A percentile compares a stretch with the other conserved stretches of the same genome.
Conservation (phyloP, 768 basidiomycete species). For the Pulveroboletus sp. region DNA sequence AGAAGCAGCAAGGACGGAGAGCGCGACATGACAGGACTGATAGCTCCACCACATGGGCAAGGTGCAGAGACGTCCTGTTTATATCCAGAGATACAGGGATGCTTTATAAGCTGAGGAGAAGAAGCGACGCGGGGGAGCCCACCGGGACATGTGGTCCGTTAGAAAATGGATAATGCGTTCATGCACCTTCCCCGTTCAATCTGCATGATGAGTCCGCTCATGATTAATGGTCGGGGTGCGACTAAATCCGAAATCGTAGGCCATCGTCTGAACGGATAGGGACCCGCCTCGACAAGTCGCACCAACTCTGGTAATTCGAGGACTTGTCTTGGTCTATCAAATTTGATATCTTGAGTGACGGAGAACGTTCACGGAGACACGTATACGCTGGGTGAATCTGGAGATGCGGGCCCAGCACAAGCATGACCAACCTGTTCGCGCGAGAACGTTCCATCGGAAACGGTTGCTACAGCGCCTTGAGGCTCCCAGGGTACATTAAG, state of each 20-base stretch:
- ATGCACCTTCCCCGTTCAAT: constrained; percentile 15
- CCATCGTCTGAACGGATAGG: background rate
- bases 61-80: background rate
- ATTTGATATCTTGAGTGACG: background rate
- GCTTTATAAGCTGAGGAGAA: background rate
- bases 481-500: background rate
- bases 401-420: background rate
- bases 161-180: background rate
- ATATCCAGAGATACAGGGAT: background rate
- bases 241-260: no score
- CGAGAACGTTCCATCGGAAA: constrained; percentile 1
- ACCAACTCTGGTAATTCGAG: background rate
- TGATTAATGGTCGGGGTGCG: background rate
- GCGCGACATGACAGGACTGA: constrained; percentile 12
- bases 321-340: background rate
- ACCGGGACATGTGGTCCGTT: background rate
- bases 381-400: background rate
- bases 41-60: background rate
- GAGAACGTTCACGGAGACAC: background rate
- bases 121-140: background rate
- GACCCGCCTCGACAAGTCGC: background rate
- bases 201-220: background rate
- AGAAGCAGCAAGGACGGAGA: constrained; percentile 12
- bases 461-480: background rate
- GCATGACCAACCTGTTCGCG: background rate